Evolutionary conservation across 495 filamentous ascomycete species (phyloP).

Genomic region (Achaetomiella virescens): DNA sequence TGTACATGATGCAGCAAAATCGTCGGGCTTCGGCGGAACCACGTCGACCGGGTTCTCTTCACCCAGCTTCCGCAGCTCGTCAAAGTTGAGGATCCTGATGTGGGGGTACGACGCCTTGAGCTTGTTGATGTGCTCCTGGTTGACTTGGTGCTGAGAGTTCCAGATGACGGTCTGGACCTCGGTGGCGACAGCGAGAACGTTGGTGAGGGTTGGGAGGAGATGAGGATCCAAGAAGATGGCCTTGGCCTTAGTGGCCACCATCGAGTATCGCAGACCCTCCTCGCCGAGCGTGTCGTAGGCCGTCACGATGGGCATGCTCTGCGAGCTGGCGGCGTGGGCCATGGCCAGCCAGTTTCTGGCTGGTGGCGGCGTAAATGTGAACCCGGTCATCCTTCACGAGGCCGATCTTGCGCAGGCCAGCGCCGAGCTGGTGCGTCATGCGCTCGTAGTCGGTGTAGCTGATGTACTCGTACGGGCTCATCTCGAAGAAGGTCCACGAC

Average conservation of each 20-base stretch:
- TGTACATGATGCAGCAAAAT: constrained; percentile 99
- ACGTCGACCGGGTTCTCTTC: constrained; percentile 77
- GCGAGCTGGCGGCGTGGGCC: constrained; percentile 46
- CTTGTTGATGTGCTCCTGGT: constrained; percentile 72
- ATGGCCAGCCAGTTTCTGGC: constrained; percentile 73
- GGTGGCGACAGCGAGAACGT: constrained; percentile 72
- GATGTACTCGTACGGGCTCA: constrained; percentile 79
- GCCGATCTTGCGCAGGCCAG: constrained; percentile 74
- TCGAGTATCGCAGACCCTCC: constrained; percentile 85
- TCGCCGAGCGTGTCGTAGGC: constrained; percentile 88
- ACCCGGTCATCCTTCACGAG: constrained; percentile 65
- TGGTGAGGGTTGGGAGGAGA: constrained; percentile 71
- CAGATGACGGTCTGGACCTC: constrained; percentile 81
- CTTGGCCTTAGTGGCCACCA: constrained; percentile 78
- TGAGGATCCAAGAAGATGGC: constrained; percentile 87
- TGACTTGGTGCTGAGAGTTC: constrained; percentile 71
- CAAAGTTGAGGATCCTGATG: constrained; percentile 73
- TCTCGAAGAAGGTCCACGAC: constrained; percentile 93
- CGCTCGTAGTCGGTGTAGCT: constrained; percentile 86
- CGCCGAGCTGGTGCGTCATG: constrained; percentile 63
- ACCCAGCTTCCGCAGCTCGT: constrained; percentile 77
- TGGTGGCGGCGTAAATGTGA: constrained; percentile 88
- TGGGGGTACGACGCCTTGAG: constrained; percentile 65
- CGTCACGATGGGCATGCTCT: constrained; percentile 60
- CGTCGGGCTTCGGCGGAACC: constrained; percentile 72